These are phyloP conservation scores for Fragilaria radians DNA, from an alignment of 108 stramenopile species.

Conservation along the genomic window DNA sequence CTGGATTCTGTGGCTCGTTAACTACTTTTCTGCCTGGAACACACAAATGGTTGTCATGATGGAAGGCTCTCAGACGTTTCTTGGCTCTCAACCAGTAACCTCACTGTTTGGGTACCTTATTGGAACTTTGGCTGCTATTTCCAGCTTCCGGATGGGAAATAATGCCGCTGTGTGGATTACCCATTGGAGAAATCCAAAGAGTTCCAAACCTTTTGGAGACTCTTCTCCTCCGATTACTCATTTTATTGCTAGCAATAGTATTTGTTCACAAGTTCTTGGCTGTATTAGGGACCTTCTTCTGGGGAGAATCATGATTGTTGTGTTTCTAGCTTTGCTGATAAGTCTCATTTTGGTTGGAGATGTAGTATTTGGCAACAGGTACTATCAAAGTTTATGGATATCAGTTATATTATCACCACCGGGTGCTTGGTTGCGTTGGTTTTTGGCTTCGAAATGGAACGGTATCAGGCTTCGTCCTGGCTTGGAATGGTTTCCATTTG, in stretches of 20 bases:
- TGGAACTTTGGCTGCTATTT: slow-evolving; percentile 35
- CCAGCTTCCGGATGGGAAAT: slow-evolving; percentile 43
- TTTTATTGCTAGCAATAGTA: slow-evolving; percentile 6
- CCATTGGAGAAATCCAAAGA: slow-evolving; percentile 18
- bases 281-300: slow-evolving; percentile 12
- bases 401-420: slow-evolving; percentile 41
- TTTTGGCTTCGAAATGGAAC: slow-evolving; percentile 34
- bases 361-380: slow-evolving; percentile 30
- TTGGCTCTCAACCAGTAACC: slow-evolving; percentile 45
- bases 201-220: background rate
- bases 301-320: slow-evolving; percentile 10
- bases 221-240: slow-evolving; percentile 11
- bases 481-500: slow-evolving; percentile 50
- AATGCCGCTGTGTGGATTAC: slow-evolving; percentile 31
- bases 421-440: slow-evolving; percentile 58
- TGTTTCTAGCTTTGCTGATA: slow-evolving; percentile 18
- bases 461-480: background rate
- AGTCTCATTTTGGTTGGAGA: slow-evolving; percentile 40
- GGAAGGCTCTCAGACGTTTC: slow-evolving; percentile 46
- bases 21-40: slow-evolving; percentile 81
- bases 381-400: slow-evolving; percentile 51
- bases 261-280: background rate
- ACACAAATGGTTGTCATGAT: slow-evolving; percentile 77
- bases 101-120: slow-evolving; percentile 68
- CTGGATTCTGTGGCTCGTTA: slow-evolving; percentile 64